Conservation (phyloP, 2,329 filamentous ascomycete genomes). For the Neonectria sp. region DNA sequence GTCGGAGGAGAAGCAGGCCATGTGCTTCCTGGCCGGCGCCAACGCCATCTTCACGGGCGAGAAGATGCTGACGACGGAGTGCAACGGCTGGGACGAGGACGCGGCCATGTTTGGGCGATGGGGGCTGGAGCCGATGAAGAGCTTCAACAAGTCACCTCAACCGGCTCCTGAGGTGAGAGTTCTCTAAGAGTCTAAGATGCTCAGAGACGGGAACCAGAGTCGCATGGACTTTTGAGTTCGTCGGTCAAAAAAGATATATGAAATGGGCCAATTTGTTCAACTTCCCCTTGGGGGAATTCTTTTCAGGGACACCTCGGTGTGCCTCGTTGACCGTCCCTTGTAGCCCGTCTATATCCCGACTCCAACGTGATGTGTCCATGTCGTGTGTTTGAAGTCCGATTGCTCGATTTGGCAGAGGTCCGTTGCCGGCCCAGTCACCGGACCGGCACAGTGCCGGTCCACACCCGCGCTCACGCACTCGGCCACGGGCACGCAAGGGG, state of each 20-base stretch:
- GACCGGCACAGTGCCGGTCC: constrained; percentile 25
- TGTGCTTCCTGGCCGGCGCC: constrained; percentile 92
- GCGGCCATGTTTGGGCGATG: constrained; percentile 86
- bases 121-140: constrained; percentile 85
- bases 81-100: constrained; percentile 93
- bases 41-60: constrained; percentile 97
- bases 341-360: background rate
- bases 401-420: constrained; percentile 21
- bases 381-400: constrained; percentile 8
- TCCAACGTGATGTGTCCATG: background rate
- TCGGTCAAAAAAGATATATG: background rate
- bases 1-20: constrained; percentile 88
- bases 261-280: background rate
- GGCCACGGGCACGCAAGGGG: constrained; percentile 13
- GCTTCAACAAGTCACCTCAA: constrained; percentile 56
- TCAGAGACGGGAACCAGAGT: background rate
- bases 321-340: background rate
- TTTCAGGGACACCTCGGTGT: background rate
- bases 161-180: constrained; percentile 45
- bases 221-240: constrained; percentile 1
- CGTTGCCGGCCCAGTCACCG: constrained; percentile 19
- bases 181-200: constrained; percentile 31
- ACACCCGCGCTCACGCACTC: background rate
- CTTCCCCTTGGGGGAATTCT: background rate
- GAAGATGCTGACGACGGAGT: constrained; percentile 95